Evolutionary conservation across 768 basidiomycete genomes (phyloP).

Genomic region (Pluteus cervinus): DNA sequence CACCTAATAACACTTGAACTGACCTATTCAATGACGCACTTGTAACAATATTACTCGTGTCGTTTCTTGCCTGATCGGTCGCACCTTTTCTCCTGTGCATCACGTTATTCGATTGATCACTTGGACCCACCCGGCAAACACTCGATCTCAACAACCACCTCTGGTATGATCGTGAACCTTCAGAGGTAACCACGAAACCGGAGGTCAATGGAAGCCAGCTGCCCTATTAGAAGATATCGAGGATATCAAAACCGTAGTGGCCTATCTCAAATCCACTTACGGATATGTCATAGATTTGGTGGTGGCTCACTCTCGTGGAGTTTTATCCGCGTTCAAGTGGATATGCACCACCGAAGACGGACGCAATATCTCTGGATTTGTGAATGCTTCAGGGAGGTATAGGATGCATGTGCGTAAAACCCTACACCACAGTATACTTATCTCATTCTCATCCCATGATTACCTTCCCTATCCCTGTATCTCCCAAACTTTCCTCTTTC

Average conservation of each 20-base stretch:
- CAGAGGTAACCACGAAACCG: slow-evolving; percentile 71
- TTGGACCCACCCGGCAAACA: no score
- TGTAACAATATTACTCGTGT: neutral
- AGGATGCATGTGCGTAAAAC: slow-evolving; percentile 61
- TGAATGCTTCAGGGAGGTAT: slow-evolving; percentile 75
- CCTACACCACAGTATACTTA: no score
- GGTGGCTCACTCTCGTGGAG: slow-evolving; percentile 76
- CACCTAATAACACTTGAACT: no score
- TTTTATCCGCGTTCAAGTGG: slow-evolving; percentile 65
- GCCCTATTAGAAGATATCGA: slow-evolving; percentile 54
- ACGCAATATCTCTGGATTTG: slow-evolving; percentile 47
- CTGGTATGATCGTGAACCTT: slow-evolving; percentile 18
- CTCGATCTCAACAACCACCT: no score
- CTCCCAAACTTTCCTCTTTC: no score
- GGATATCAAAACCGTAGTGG: slow-evolving; percentile 62
- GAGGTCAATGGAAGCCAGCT: slow-evolving; percentile 58
- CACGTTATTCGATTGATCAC: slow-evolving; percentile 5
- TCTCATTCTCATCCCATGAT: no score
- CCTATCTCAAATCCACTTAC: slow-evolving; percentile 48
- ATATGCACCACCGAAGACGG: slow-evolving; percentile 58
- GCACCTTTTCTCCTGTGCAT: slow-evolving; percentile 1
- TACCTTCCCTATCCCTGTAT: slow-evolving; percentile 17
- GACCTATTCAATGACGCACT: neutral
- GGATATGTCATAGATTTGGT: slow-evolving; percentile 68
- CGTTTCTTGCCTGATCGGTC: slow-evolving; percentile 1